Conservation (phyloP, 306 rosid genomes). For the Vigna mungo region DNA sequence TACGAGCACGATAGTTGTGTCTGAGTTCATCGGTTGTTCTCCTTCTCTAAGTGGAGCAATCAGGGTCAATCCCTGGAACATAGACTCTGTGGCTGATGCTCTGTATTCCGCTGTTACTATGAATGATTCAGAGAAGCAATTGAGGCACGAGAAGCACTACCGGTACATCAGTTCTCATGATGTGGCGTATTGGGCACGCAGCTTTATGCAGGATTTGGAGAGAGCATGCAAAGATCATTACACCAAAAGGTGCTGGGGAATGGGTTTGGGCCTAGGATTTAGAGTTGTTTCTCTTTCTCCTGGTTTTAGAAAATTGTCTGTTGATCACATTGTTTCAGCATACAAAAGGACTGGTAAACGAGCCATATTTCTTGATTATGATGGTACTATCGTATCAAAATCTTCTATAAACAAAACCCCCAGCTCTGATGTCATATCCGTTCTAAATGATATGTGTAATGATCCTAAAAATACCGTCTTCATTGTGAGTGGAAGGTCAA, state of each 20-base stretch:
- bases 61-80: conserved; percentile 87
- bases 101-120: conserved; percentile 69
- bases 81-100: conserved; percentile 78
- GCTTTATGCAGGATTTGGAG: conserved; percentile 80
- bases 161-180: conserved; percentile 81
- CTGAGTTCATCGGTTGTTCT: conserved; percentile 87
- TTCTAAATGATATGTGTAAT: conserved; percentile 63
- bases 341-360: conserved; percentile 65
- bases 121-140: conserved; percentile 63
- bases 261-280: conserved; percentile 74
- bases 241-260: conserved; percentile 75
- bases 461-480: conserved; percentile 74
- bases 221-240: conserved; percentile 78
- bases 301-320: conserved; percentile 66
- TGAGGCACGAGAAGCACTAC: conserved; percentile 81
- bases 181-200: conserved; percentile 83
- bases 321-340: conserved; percentile 62
- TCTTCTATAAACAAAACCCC: conserved; percentile 65
- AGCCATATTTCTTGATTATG: conserved; percentile 82
- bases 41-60: conserved; percentile 90
- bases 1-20: conserved; percentile 77
- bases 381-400: conserved; percentile 76
- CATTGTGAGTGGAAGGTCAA: conserved; percentile 83
- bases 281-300: conserved; percentile 75
- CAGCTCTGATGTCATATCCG: conserved; percentile 63